Evolutionary conservation across 495 filamentous ascomycete genomes (phyloP), one percentile per base, ranked within the genome.

Genomic region (Tuber indicum): DNA sequence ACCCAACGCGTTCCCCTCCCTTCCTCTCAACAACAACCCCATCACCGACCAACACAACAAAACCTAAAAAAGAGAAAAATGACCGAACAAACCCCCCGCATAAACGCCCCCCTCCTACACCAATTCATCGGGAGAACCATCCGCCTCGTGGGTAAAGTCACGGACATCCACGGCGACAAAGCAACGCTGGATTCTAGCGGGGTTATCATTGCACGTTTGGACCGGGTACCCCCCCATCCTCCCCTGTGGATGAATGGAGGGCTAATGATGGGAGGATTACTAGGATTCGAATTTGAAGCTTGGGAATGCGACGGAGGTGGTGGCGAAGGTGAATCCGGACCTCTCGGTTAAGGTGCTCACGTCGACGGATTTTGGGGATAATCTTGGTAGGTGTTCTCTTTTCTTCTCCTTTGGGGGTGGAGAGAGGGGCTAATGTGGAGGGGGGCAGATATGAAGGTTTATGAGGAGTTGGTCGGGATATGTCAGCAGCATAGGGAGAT

Each of bases 291-390:
- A 97, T 84, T 86, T 98, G 58, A 87, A 89, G 72, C 87, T 92
- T 83, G 91, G 92, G 73, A 93, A 93, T 84, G 89, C 92, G 70
- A 91, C 92, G 26, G 96, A 99, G 85, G 86, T 99, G 76, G 91
- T 98, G 66, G 96, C 94, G 74, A 98, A 96, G 85, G 94, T 99
- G 75, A 91, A 94, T 79, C 86, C 87, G 79, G 94, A 96, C 81
- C 85, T 96, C 62, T 89, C 89, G 23, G 84, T 99, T 70, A 91
- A 91, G 80, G 91, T 93, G 58, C 86, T 96, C 70, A 91, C 87
- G 70, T 89, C 91, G 19, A 89, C 89, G 73, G 95, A 98, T 85
- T 92, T 96, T 84, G 95, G 95, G 42, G 88, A 80, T 19, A 86
- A 88, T 78, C 88, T 93, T 74, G 90, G 91, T 92, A 77, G 88